Evolutionary conservation across 441 rosid species (phyloP), one percentile per base, ranked within the genome.

Genomic region (Pelargonium australe): DNA sequence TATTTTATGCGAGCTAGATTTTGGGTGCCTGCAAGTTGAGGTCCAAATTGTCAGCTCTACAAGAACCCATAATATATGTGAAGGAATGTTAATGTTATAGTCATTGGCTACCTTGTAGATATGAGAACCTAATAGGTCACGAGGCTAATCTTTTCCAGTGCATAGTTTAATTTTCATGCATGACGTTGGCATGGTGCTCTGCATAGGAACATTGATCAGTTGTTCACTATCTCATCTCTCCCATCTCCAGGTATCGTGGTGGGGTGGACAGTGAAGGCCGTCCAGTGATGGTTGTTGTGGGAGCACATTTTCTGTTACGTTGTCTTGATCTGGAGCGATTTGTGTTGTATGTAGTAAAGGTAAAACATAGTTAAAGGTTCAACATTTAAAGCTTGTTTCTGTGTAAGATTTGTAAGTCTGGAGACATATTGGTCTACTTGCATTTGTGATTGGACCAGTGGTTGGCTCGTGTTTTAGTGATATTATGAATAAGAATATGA

Each of bases 251-350:
- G 65, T 95, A 92, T 80, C 96, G 97, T 37, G 98, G 99, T 76
- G 97, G 99, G 64, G 96, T 92, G 53, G 99, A 95, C 78, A 85
- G 89, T 16, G 98, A 95, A 78, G 99, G 98, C 65, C 95, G 77
- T 62, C 98, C 98, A 70, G 99, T 95, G 41, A 90, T 95, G 92
- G 98, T 95, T 47, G 85, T 95, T 78, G 99, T 92, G 76, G 99
- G 99, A 78, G 99, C 99, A 44, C 99, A 95, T 76, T 92, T 95
- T 82, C 85, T 95, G 80, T 76, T 92, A 74, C 86, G 99, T 65
- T 95, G 99, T 78, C 95, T 92, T 75, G 97, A 92, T 73, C 86
- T 95, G 45, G 98, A 95, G 75, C 87, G 93, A 53, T 95, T 95
- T 80, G 85, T 95, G 75, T 91, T 84, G 73, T 76, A 92, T 83